These are phyloP conservation scores for Cercospora sojina DNA, from an alignment of 2,329 filamentous ascomycete species.

Conservation along the genomic window DNA sequence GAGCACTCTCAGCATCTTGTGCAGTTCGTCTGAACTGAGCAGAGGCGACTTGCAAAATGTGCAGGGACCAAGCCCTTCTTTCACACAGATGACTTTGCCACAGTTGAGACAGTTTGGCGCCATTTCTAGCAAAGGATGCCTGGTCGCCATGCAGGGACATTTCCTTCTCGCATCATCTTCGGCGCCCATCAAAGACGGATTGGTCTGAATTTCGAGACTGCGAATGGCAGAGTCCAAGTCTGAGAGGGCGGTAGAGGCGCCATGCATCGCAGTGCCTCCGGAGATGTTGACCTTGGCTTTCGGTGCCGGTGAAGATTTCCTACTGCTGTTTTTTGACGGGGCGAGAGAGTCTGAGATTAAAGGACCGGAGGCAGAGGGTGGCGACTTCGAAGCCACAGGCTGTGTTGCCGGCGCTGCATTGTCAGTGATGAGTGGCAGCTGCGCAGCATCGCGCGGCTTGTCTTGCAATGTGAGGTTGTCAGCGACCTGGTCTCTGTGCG, in stretches of 20 bases:
- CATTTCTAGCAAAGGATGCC: conserved; percentile 84
- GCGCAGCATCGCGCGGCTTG: conserved; percentile 49
- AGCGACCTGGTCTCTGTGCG: conserved; percentile 41
- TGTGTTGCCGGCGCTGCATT: conserved; percentile 46
- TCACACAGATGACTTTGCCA: conserved; percentile 92
- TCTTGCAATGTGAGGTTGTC: conserved; percentile 52
- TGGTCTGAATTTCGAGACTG: conserved; percentile 85
- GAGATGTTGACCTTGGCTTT: conserved; percentile 69
- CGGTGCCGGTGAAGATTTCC: conserved; percentile 53
- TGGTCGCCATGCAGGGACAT: conserved; percentile 84
- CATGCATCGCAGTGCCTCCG: conserved; percentile 79
- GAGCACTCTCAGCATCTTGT: conserved; percentile 80
- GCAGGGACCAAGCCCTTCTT: conserved; percentile 90
- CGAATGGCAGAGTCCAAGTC: conserved; percentile 77
- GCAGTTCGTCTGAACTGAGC: conserved; percentile 69
- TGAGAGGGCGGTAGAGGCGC: conserved; percentile 69
- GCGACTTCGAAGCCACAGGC: conserved; percentile 51
- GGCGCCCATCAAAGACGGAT: conserved; percentile 61
- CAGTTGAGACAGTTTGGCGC: conserved; percentile 91
- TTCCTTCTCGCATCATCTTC: conserved; percentile 59
- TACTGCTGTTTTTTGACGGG: conserved; percentile 46
- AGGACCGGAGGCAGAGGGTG: conserved; percentile 70
- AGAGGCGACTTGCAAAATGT: conserved; percentile 82
- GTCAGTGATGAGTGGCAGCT: conserved; percentile 46
- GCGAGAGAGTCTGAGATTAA: conserved; percentile 71